Evolutionary conservation across 2,329 filamentous ascomycete species (phyloP).

Genomic region (Diaporthe destruens): DNA sequence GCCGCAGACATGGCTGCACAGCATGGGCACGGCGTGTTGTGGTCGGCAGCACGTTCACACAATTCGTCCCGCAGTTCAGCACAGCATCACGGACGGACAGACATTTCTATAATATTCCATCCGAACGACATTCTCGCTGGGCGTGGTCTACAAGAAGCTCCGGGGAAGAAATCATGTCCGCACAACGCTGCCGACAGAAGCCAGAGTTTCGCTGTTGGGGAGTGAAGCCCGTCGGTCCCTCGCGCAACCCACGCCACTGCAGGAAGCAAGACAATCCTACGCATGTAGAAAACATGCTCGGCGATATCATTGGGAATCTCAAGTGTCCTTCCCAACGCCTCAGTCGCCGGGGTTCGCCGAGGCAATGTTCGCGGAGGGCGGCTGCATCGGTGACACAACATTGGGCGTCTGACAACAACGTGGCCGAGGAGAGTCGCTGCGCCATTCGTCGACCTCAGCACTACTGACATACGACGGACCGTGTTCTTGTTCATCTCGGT

Average conservation of each 20-base stretch:
- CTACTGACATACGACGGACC: neutral
- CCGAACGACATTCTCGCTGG: no score
- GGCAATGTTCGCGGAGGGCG: constrained; percentile 10
- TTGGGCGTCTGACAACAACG: constrained; percentile 33
- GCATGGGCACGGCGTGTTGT: neutral
- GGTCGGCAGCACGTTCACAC: neutral
- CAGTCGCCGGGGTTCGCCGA: constrained; percentile 16
- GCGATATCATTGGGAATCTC: neutral
- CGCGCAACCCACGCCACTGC: neutral
- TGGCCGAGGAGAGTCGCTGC: constrained; percentile 9
- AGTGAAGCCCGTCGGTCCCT: neutral
- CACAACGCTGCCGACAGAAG: neutral
- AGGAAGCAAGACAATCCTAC: constrained; percentile 2
- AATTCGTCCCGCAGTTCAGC: neutral
- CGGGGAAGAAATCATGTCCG: neutral
- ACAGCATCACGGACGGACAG: neutral
- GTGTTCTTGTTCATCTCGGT: neutral
- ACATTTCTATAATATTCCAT: neutral
- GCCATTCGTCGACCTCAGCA: constrained; percentile 4
- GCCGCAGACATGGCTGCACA: neutral
- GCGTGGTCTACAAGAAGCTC: neutral
- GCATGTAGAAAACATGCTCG: neutral
- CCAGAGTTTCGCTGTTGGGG: neutral
- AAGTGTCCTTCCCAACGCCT: neutral
- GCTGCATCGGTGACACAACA: constrained; percentile 29